Evolutionary conservation across 169 alveolate species (phyloP).

Genomic region (Toxoplasma gondii): DNA sequence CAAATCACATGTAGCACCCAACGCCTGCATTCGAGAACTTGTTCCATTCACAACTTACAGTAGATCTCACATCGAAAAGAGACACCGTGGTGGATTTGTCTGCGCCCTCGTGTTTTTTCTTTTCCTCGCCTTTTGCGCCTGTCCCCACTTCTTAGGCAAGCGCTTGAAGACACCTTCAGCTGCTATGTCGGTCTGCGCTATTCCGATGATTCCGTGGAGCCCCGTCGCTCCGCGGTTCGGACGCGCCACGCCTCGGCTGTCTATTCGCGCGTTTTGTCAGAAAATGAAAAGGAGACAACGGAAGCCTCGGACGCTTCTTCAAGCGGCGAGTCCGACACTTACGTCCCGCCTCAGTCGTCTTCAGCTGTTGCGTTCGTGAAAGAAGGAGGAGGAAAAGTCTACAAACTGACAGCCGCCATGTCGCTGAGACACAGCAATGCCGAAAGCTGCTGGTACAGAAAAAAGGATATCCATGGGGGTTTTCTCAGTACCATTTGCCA

Average conservation of each 20-base stretch:
- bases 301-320: neutral
- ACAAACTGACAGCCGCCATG: neutral
- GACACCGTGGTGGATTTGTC: too few relatives aligned
- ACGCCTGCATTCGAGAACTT: too few relatives aligned
- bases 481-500: neutral
- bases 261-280: neutral
- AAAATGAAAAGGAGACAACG: neutral
- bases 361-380: neutral
- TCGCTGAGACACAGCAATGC: neutral
- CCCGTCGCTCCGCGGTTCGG: neutral
- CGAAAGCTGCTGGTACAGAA: neutral
- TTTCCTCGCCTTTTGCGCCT: too few relatives aligned
- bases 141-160: neutral
- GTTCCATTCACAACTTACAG: too few relatives aligned
- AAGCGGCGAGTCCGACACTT: neutral
- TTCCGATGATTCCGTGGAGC: neutral
- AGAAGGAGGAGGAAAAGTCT: neutral
- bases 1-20: too few relatives aligned
- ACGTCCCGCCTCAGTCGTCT: neutral
- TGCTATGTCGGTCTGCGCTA: neutral
- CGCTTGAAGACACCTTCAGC: neutral
- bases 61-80: too few relatives aligned
- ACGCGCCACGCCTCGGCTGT: neutral
- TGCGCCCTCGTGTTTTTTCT: too few relatives aligned
- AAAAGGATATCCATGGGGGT: neutral